Base-by-base conservation (phyloP, 768 basidiomycete genomes). In the Ephemerocybe angulata region DNA sequence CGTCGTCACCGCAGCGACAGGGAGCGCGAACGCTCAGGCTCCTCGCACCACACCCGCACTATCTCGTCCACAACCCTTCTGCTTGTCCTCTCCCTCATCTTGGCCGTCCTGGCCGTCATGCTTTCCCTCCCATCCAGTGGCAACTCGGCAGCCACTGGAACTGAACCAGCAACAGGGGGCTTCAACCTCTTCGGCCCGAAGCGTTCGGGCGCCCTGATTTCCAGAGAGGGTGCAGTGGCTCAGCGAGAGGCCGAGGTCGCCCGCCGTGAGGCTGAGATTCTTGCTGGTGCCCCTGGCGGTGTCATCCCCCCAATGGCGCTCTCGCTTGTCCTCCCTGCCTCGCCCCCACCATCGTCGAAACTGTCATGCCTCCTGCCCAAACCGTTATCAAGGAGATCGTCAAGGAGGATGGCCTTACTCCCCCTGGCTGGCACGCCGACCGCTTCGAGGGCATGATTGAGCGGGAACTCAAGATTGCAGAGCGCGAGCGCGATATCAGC, bases 31-130 rank as follows among this genome's bases (percentile, higher is more conserved):
- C 81, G 84, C 43, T 67, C 68, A 35, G 79, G 68, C 19, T 80
- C 81, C 38, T 82, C 83, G 47, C 89, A 87, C 65, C 88, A 90
- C 55, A 85, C 88, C 63, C 79, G 91, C 55, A 92, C 91, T 52
- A 91, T 93, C 58, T 93, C 91, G 8, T 93, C 91, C 13, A 93
- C 91, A 0, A 93, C 91, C 13, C 84, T 93, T 29, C 81, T 93
- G 50, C 85, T 93, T 30, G 87, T 93, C 48, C 79, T 93, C 38
- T 93, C 91, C 11, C 84, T 93, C 30, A 83, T 93, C 47, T 77
- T 93, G 25, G 91, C 90, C 31, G 90, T 92, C 22, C 79, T 93
- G n/a, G 90, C 91, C 4, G 85, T 93, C 63, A 92, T 93, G 90
- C 83, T 93, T 24, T 91, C 91, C 2, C 78, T 93, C 4, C 91